Evolutionary conservation across 495 filamentous ascomycete genomes (phyloP), one percentile per base, ranked within the genome.

Genomic region (Aspergillus ellipticus): DNA sequence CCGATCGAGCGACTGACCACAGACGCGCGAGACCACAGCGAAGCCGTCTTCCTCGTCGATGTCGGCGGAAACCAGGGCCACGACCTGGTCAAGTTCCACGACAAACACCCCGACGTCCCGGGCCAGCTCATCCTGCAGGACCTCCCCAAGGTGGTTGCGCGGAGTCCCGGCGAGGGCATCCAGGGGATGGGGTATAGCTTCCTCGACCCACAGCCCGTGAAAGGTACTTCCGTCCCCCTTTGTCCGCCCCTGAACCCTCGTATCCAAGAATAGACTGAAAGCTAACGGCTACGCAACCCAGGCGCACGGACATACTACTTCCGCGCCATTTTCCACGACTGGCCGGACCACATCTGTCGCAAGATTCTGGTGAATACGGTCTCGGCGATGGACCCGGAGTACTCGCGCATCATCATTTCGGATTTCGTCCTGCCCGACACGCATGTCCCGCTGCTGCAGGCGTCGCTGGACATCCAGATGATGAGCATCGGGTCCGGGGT

Each of bases 311-410:
- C 52, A 2, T 79, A 77, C 59, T 73, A 74, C 56, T 73, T 75
- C 52, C 70, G 74, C n/a, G 59, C 66, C 19, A 71, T 79, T 31
- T 74, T 76, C 58, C 74, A 78, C 41, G 71, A 78, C 60, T 79
- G 77, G 74, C 68, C 74, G 0, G 74, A 79, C 49, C 17, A 64
- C 4, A 62, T 72, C 24, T 74, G 72, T 35, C 60, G 60, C n/a
- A 47, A 69, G 51, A 69, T 77, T 22, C 51, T 77, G 29, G 48
- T 42, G 9, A 72, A 73, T 42, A 75, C 68, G 15, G 37, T 74
- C 21, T 59, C 70, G 8, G 72, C 74, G 2, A 72, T 78, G 68
- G 64, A 59, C 1, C 54, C 64, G 0, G 57, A 53, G n/a, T 64
- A 71, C 47, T 77, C 73, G 7, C 64, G 69, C 1, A 66, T 76